These are phyloP conservation scores for Peterozyma toletana DNA, from an alignment of 805 yeast species.

Conservation along the genomic window DNA sequence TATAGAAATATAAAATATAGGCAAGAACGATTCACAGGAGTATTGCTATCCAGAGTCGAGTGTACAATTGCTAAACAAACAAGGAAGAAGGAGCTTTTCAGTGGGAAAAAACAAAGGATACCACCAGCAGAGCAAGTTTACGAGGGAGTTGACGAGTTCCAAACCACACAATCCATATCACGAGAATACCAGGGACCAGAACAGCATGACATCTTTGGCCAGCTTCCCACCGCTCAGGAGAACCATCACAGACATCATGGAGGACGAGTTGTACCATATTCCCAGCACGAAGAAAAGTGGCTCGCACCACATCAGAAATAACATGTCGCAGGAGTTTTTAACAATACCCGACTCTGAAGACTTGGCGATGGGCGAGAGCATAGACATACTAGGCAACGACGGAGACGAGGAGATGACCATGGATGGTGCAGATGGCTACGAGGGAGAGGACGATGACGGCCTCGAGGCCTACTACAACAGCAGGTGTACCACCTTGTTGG, in stretches of 20 bases:
- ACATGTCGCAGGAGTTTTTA: neutral
- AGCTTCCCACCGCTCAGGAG: conserved; percentile 42
- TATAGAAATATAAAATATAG: too few relatives aligned
- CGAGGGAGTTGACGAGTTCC: too few relatives aligned
- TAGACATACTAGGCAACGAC: neutral
- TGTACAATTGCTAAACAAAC: too few relatives aligned
- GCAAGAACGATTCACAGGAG: too few relatives aligned
- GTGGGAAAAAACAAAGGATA: too few relatives aligned
- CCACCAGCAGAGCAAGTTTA: too few relatives aligned
- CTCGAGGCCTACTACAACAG: neutral
- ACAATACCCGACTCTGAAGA: conserved; percentile 8
- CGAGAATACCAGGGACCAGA: too few relatives aligned
- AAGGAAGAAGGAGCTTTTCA: too few relatives aligned
- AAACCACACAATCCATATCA: too few relatives aligned
- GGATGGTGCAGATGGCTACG: conserved; percentile 2
- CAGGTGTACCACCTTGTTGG: conserved; percentile 1
- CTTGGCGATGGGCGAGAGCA: too few relatives aligned
- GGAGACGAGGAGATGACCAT: conserved; percentile 8
- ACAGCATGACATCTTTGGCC: conserved; percentile 41
- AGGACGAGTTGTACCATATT: conserved; percentile 46
- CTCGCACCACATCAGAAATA: conserved; percentile 4
- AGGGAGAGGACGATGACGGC: conserved; percentile 2
- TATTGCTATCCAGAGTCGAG: too few relatives aligned
- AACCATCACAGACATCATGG: conserved; percentile 50
- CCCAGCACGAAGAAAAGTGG: conserved; percentile 18